phyloP scores from a whole-genome alignment of 2,329 filamentous ascomycete species.

The Verticillium isaacii region DNA sequence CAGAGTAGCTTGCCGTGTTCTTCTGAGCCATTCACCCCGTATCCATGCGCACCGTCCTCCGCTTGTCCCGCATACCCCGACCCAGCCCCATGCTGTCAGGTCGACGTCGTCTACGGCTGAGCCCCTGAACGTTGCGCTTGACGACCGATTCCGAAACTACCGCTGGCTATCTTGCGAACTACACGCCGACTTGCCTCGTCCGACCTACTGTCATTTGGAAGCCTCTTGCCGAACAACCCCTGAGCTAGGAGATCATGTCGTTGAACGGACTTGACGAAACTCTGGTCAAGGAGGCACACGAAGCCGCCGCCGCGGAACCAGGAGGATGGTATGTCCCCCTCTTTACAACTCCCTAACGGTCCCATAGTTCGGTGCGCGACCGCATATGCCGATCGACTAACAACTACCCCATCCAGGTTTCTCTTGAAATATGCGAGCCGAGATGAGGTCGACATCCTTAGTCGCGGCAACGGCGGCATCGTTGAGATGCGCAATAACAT shows the following conservation, averaged over 20 bases:
- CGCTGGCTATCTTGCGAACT: too few species aligned
- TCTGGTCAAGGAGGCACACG: constrained; percentile 79
- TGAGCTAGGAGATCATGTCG: constrained; percentile 61
- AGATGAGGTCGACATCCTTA: constrained; percentile 79
- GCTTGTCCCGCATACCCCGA: not conserved
- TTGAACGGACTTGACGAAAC: constrained; percentile 87
- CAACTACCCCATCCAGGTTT: constrained; percentile 58
- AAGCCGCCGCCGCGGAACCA: constrained; percentile 71
- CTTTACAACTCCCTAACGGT: not conserved
- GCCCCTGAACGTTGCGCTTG: not conserved
- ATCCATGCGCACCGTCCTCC: not conserved
- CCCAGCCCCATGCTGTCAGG: not conserved
- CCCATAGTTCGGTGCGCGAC: too few species aligned
- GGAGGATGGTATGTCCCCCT: constrained; percentile 77
- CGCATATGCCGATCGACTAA: not conserved
- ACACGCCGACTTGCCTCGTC: too few species aligned
- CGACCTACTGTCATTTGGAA: too few species aligned
- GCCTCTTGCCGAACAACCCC: too few species aligned
- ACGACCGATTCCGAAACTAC: not conserved
- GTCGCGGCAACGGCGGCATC: constrained; percentile 74
- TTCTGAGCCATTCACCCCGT: not conserved
- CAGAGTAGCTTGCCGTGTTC: not conserved
- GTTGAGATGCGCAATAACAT: constrained; percentile 77
- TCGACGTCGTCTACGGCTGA: not conserved
- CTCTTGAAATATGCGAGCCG: constrained; percentile 85